Base-by-base conservation (phyloP, 306 rosid genomes). In the Acacia melanoxylon region DNA sequence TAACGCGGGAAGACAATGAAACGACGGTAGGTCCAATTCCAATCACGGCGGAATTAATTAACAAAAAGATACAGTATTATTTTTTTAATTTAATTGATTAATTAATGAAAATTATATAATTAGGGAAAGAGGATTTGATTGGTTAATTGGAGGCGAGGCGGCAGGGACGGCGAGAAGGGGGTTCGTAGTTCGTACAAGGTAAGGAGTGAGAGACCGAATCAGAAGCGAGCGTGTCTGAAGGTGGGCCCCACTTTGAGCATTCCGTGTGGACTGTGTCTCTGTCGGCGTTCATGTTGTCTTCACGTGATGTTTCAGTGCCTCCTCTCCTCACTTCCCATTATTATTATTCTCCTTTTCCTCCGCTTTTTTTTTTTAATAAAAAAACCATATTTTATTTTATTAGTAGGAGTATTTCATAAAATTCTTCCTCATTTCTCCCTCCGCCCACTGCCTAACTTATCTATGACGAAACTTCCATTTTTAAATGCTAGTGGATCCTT, bases 281-380 rank as follows among this genome's bases (percentile, higher is more conserved):
- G 94, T 92, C 91, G 91, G 89, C 84, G 86, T 85, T 90, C 66
- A 68, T 84, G 89, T 76, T 90, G 91, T 92, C 86, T 79, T 89
- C 92, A 85, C 94, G 89, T 90, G 92, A 84, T 83, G 83, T 87
- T 78, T 85, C 89, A 78, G 86, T 89, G 85, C 83, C 87, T 56
- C 78, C 58, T 15, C 22, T 51, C 56, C 13, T 68, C 76, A 2
- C 69, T 14, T 40, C 80, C 63, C 49, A 44, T 59, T 8, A 40
- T 41, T 25, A 59, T 16, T 15, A 40, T 9, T 22, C 10, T 29
- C 31, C 1, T 29, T 29, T n/a, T n/a, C n/a, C n/a, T n/a, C n/a
- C n/a, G n/a, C n/a, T n/a, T n/a, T n/a, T n/a, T n/a, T n/a, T n/a
- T n/a, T n/a, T n/a, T n/a, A n/a, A n/a, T n/a, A 29, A 1, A 29